These are phyloP conservation scores for Suhomyces kunorum DNA, from an alignment of 1,139 yeast genomes.

Conservation along the genomic window DNA sequence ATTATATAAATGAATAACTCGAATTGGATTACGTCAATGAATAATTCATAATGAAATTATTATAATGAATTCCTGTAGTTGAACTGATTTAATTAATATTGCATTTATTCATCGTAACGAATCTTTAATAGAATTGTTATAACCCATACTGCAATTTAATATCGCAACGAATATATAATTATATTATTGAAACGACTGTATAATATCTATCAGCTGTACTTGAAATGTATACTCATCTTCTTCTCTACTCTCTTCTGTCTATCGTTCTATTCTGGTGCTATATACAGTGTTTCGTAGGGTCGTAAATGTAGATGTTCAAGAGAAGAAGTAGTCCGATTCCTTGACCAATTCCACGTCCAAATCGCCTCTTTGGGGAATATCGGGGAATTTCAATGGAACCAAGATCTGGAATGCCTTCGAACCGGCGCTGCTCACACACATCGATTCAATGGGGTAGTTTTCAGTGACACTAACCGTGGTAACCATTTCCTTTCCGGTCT, in stretches of 20 bases:
- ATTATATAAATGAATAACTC: too few species aligned
- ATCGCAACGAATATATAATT: too few species aligned
- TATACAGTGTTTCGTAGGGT: constrained; percentile 4
- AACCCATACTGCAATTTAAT: too few species aligned
- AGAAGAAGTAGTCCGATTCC: constrained; percentile 80
- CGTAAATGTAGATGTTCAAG: constrained; percentile 22
- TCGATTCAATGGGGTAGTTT: constrained; percentile 31
- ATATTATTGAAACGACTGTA: too few species aligned
- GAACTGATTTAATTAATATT: too few species aligned
- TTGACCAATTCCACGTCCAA: constrained; percentile 76
- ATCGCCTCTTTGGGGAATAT: constrained; percentile 77
- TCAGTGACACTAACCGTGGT: constrained; percentile 76
- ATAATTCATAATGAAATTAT: too few species aligned
- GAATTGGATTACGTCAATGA: too few species aligned
- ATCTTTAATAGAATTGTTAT: too few species aligned
- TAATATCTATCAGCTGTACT: too few species aligned
- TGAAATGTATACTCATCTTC: background rate
- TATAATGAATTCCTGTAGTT: too few species aligned
- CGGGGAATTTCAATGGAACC: constrained; percentile 71
- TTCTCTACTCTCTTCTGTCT: background rate
- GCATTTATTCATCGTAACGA: too few species aligned
- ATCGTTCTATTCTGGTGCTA: constrained; percentile 3
- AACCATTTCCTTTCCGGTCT: constrained; percentile 57
- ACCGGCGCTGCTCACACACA: constrained; percentile 28
- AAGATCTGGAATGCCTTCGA: constrained; percentile 36